phyloP scores from a whole-genome alignment of 2,329 filamentous ascomycete species.

The Aspergillus sp. region DNA sequence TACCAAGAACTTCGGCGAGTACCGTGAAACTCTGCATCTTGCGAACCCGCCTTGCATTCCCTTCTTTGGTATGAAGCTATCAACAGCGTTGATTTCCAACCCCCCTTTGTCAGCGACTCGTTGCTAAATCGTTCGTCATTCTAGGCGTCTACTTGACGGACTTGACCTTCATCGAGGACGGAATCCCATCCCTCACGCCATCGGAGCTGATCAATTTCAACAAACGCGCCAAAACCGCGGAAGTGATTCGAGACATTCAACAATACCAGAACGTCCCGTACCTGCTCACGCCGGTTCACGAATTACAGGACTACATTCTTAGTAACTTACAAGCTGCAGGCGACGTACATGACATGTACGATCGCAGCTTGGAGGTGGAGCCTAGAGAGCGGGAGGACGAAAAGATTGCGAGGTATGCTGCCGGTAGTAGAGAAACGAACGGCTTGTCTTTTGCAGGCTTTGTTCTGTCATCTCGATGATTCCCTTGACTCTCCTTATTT shows the following conservation, averaged over 20 bases:
- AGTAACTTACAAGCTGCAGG: slow-evolving; percentile 94
- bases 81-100: background rate
- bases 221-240: slow-evolving; percentile 95
- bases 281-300: slow-evolving; percentile 79
- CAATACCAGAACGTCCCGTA: slow-evolving; percentile 99
- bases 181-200: slow-evolving; percentile 94
- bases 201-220: slow-evolving; percentile 98
- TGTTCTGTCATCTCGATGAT: slow-evolving; percentile 34
- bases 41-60: slow-evolving; percentile 97
- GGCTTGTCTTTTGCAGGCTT: slow-evolving; percentile 34
- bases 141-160: slow-evolving; percentile 93
- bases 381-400: slow-evolving; percentile 96
- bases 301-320: slow-evolving; percentile 94
- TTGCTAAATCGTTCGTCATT: slow-evolving; percentile 3
- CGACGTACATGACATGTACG: slow-evolving; percentile 99
- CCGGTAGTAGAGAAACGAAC: slow-evolving; percentile 33
- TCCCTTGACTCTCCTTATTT: slow-evolving; percentile 13
- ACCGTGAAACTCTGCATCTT: slow-evolving; percentile 86
- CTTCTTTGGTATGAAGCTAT: slow-evolving; percentile 78
- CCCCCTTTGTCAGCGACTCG: background rate
- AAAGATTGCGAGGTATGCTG: slow-evolving; percentile 92
- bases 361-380: slow-evolving; percentile 90
- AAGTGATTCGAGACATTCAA: slow-evolving; percentile 97
- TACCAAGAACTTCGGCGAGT: slow-evolving; percentile 97
- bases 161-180: slow-evolving; percentile 97